Evolutionary conservation across 352 stramenopile genomes (phyloP), one percentile per base, ranked within the genome.

Genomic region (Phytophthora podocarpi): DNA sequence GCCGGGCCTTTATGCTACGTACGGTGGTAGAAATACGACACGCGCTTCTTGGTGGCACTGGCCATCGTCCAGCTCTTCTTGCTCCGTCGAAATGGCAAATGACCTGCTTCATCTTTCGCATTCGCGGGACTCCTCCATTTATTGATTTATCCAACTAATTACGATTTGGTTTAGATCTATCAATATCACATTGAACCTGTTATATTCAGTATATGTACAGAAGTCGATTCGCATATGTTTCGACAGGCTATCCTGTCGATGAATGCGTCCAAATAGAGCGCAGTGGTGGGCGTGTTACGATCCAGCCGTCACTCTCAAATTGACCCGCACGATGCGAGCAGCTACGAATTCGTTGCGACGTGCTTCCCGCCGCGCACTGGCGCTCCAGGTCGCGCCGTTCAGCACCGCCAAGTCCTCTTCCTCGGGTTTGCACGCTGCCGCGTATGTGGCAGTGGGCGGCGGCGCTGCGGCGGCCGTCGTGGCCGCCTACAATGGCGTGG

Each of bases 21-120:
- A 95, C 83, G 82, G 57, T 95, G 85, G 66, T 93, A 95, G 71
- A 95, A 95, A 70, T 95, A 93, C 28, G 84, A 92, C 49, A 95
- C 84, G 67, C 82, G 85, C 70, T 80, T 82, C 77, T 91, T 91
- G 35, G 70, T 79, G 30, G 68, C 70, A 64, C 72, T 86, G n/a
- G 61, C 47, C 61, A 70, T 70, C 24, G 31, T 37, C 5, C n/a
- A 27, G 28, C 12, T 66, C 40, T 24, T 37, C 46, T 53, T 39
- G 37, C 56, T 59, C 47, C 18, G 43, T 50, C 55, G 34, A 67
- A 68, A 55, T 48, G n/a, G 35, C 52, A 13, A 63, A 62, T 63
- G 51, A 67, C 35, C 5, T 35, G 42, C 34, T 63, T 55, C 54
- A 62, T 47, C 34, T 54, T 32, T 42, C 27, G 16, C 28, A 35